These are phyloP conservation scores for Teunomyces lycoperdinae DNA, from an alignment of 805 yeast species.

Conservation along the genomic window DNA sequence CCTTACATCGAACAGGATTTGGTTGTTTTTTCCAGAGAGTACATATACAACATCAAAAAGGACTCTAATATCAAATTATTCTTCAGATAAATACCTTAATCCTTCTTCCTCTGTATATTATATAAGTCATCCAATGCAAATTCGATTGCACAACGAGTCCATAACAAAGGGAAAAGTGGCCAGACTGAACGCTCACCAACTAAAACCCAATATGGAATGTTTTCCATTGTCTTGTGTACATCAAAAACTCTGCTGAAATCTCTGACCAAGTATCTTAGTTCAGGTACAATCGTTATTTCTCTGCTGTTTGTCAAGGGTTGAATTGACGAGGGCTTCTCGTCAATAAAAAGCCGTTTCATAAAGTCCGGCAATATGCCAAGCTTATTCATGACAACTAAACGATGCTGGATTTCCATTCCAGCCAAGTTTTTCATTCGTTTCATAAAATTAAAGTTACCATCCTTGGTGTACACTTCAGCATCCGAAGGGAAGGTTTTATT, in stretches of 20 bases:
- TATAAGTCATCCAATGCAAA: conserved; percentile 79
- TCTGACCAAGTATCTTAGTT: conserved; percentile 62
- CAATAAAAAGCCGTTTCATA: conserved; percentile 74
- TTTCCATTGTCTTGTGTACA: conserved; percentile 63
- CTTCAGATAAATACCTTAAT: conserved; percentile 31
- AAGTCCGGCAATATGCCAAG: conserved; percentile 70
- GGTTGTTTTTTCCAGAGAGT: conserved; percentile 55
- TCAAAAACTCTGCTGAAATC: conserved; percentile 79
- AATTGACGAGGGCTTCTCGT: conserved; percentile 74
- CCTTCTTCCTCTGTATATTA: conserved; percentile 38
- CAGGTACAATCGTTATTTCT: conserved; percentile 90
- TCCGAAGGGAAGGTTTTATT: conserved; percentile 32
- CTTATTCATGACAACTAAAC: conserved; percentile 76
- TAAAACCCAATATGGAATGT: conserved; percentile 82
- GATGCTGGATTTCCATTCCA: conserved; percentile 79
- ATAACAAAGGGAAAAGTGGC: conserved; percentile 81
- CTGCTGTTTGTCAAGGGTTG: conserved; percentile 57
- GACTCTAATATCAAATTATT: conserved; percentile 49
- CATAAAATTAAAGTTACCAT: conserved; percentile 28
- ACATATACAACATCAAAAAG: conserved; percentile 55
- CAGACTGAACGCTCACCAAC: conserved; percentile 93
- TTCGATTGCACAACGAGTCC: conserved; percentile 89
- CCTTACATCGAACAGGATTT: conserved; percentile 19
- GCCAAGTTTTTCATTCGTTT: conserved; percentile 50
- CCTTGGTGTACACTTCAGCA: conserved; percentile 30